Conservation (phyloP, 208 protist genomes). For the Leishmania turanica region DNA sequence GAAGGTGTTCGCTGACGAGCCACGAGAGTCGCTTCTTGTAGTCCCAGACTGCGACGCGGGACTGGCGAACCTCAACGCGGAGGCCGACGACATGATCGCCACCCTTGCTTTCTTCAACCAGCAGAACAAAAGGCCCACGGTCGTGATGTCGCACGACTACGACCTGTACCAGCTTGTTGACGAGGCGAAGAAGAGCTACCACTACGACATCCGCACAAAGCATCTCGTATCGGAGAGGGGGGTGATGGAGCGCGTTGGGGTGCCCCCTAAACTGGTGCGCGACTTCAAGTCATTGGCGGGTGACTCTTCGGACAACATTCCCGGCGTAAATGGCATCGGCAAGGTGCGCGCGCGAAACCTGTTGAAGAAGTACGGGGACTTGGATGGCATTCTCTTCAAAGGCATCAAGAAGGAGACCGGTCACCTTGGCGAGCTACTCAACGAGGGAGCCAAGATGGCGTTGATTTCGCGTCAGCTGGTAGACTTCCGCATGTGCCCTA, state of each 20-base stretch:
- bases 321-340: constrained; percentile 86
- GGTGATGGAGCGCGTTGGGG: constrained; percentile 79
- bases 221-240: constrained; percentile 83
- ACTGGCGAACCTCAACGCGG: constrained; percentile 76
- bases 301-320: constrained; percentile 86
- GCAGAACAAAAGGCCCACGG: constrained; percentile 72
- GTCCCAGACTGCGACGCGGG: constrained; percentile 74
- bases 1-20: constrained; percentile 81
- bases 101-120: constrained; percentile 77
- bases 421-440: constrained; percentile 61
- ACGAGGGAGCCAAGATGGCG: constrained; percentile 52
- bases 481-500: constrained; percentile 84
- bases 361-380: constrained; percentile 87
- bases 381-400: constrained; percentile 77
- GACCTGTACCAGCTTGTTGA: constrained; percentile 91
- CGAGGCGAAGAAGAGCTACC: constrained; percentile 66
- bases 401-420: constrained; percentile 70
- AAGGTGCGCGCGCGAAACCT: constrained; percentile 79
- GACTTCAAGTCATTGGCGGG: constrained; percentile 90
- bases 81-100: constrained; percentile 92
- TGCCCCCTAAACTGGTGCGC: constrained; percentile 84
- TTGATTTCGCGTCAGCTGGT: constrained; percentile 73
- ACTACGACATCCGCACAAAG: constrained; percentile 91
- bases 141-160: constrained; percentile 90
- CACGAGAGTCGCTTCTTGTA: constrained; percentile 61